Conservation (phyloP, 2,329 filamentous ascomycete genomes). For the Pseudopithomyces chartarum region DNA sequence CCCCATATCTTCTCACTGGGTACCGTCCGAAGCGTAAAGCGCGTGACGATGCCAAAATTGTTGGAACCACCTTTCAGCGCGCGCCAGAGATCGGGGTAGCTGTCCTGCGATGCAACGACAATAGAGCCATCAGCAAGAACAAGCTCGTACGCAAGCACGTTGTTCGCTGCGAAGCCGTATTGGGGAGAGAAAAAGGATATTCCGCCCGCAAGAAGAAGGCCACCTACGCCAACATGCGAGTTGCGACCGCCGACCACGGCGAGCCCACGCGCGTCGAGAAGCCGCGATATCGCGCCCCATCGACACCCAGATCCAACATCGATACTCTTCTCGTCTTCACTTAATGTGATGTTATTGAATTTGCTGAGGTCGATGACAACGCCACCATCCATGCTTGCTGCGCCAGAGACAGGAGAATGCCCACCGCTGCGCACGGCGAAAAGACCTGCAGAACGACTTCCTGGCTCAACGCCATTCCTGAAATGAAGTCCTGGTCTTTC, state of each 20-base stretch:
- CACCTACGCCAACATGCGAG: not conserved
- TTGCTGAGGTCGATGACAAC: not conserved
- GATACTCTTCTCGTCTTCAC: not conserved
- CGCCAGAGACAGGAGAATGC: not conserved
- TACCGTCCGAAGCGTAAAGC: not conserved
- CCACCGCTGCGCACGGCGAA: not conserved
- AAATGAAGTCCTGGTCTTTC: not conserved
- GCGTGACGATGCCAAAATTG: slow-evolving; percentile 40
- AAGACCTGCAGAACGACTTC: no score
- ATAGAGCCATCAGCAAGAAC: slow-evolving; percentile 49
- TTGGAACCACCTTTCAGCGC: slow-evolving; percentile 48
- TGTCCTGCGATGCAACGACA: slow-evolving; percentile 41
- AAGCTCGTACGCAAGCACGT: slow-evolving; percentile 50
- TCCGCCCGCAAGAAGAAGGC: slow-evolving; percentile 14
- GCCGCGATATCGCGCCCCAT: not conserved
- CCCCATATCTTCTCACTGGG: not conserved
- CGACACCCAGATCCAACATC: not conserved
- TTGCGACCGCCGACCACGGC: not conserved
- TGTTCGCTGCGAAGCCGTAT: slow-evolving; percentile 50
- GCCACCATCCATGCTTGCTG: not conserved
- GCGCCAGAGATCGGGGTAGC: slow-evolving; percentile 45
- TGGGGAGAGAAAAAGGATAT: slow-evolving; percentile 19
- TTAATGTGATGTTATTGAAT: not conserved
- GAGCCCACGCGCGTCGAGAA: not conserved
- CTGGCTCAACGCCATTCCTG: no score